Evolutionary conservation across 768 basidiomycete species (phyloP).

Genomic region (Russula ochroleuca): DNA sequence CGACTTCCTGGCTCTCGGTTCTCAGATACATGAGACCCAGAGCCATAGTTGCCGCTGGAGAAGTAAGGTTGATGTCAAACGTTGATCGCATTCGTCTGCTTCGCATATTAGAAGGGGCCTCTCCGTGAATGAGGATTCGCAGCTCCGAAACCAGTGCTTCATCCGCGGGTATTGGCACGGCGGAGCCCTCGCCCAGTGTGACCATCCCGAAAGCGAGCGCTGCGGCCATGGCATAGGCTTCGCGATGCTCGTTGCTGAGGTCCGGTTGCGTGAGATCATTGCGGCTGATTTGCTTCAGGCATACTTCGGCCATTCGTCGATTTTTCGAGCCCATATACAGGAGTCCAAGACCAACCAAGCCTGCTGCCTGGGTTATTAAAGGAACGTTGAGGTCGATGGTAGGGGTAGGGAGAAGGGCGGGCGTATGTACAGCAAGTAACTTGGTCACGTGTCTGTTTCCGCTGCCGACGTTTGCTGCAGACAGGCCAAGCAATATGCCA

Average conservation of each 20-base stretch:
- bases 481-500: slow-evolving; percentile 87
- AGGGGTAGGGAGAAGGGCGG: slow-evolving; percentile 84
- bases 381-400: slow-evolving; percentile 87
- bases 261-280: slow-evolving; percentile 76
- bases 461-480: slow-evolving; percentile 84
- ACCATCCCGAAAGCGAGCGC: slow-evolving; percentile 94
- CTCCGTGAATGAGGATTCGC: slow-evolving; percentile 72
- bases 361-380: slow-evolving; percentile 84
- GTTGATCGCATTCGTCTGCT: slow-evolving; percentile 40
- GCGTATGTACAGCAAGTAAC: slow-evolving; percentile 87
- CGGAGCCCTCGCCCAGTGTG: slow-evolving; percentile 85
- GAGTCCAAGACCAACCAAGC: slow-evolving; percentile 81
- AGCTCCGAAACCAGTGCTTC: slow-evolving; percentile 61
- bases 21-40: slow-evolving; percentile 90
- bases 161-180: slow-evolving; percentile 63
- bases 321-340: slow-evolving; percentile 86
- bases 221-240: slow-evolving; percentile 86
- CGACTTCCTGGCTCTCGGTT: slow-evolving; percentile 79
- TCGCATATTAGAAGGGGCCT: slow-evolving; percentile 42
- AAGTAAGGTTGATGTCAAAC: slow-evolving; percentile 87
- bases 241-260: slow-evolving; percentile 81
- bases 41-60: slow-evolving; percentile 86
- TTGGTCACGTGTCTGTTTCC: slow-evolving; percentile 86
- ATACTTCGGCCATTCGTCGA: slow-evolving; percentile 88
- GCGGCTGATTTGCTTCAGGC: slow-evolving; percentile 77